Evolutionary conservation across 2,329 filamentous ascomycete genomes (phyloP).

Genomic region (Aspergillus novoparasiticus): DNA sequence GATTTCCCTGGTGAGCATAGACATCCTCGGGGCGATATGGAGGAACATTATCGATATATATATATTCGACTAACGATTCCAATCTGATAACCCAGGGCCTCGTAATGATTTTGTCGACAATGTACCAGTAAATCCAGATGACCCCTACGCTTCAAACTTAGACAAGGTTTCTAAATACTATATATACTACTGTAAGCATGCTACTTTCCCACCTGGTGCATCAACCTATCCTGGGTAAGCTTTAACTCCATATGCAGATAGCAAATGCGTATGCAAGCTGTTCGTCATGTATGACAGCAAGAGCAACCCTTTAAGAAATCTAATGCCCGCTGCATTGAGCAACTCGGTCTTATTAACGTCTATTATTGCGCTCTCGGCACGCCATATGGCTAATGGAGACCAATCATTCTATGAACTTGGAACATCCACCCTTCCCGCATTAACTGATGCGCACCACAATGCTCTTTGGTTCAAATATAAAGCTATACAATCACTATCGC

Average conservation of each 20-base stretch:
- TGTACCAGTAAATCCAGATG: not conserved
- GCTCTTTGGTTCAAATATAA: constrained; percentile 26
- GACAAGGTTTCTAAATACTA: constrained; percentile 31
- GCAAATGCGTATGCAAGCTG: constrained; percentile 34
- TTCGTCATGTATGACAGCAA: constrained; percentile 36
- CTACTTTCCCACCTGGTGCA: not conserved
- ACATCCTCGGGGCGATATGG: too few species aligned
- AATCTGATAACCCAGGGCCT: not conserved
- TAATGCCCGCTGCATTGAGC: constrained; percentile 32
- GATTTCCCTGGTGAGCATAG: not conserved
- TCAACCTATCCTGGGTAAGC: not conserved
- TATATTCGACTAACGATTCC: not conserved
- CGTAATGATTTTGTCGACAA: too few species aligned
- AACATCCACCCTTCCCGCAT: not conserved
- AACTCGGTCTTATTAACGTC: constrained; percentile 29
- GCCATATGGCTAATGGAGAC: constrained; percentile 33
- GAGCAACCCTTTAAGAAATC: constrained; percentile 34
- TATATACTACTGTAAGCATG: constrained; percentile 34
- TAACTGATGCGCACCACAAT: constrained; percentile 16
- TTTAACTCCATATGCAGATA: constrained; percentile 25
- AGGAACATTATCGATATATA: not conserved
- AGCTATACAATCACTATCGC: constrained; percentile 20
- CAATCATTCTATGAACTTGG: constrained; percentile 23
- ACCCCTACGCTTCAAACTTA: constrained; percentile 4
- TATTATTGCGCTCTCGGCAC: constrained; percentile 34